Evolutionary conservation across 176 grass and related monocot genomes (phyloP).

Genomic region (Aegilops umbellulata): DNA sequence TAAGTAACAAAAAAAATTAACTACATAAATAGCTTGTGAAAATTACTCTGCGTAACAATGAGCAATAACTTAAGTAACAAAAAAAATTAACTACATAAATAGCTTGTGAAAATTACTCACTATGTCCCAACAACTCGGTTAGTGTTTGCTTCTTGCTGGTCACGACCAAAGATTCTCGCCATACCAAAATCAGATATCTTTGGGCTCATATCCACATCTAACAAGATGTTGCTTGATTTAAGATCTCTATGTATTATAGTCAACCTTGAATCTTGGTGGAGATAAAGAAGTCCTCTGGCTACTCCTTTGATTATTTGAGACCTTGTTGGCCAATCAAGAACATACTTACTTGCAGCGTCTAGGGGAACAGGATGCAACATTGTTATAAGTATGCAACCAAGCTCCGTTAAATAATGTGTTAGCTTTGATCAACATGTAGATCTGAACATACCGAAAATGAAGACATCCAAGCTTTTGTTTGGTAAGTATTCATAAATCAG

Average conservation of each 20-base stretch:
- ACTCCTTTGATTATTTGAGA: constrained; percentile 53
- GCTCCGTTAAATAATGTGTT: neutral
- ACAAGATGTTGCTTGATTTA: constrained; percentile 56
- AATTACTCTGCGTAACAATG: constrained; percentile 5
- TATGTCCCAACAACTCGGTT: constrained; percentile 57
- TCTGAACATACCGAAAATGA: constrained; percentile 29
- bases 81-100: neutral
- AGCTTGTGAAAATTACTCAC: constrained; percentile 17
- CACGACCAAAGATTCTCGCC: constrained; percentile 54
- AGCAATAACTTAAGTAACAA: neutral
- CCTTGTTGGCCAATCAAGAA: constrained; percentile 50
- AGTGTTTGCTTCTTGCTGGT: constrained; percentile 44
- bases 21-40: neutral
- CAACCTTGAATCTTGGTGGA: constrained; percentile 59
- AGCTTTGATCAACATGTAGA: neutral
- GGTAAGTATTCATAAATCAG: constrained; percentile 40
- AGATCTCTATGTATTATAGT: constrained; percentile 52
- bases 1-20: neutral
- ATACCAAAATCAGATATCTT: constrained; percentile 80
- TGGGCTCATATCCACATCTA: constrained; percentile 48
- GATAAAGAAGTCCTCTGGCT: constrained; percentile 65
- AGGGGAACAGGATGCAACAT: neutral
- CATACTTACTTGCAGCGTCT: constrained; percentile 35
- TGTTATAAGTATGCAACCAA: neutral
- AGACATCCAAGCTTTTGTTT: constrained; percentile 41